phyloP scores from a whole-genome alignment of 1,139 yeast species.

The Zhuliangozyma blackwelliae region DNA sequence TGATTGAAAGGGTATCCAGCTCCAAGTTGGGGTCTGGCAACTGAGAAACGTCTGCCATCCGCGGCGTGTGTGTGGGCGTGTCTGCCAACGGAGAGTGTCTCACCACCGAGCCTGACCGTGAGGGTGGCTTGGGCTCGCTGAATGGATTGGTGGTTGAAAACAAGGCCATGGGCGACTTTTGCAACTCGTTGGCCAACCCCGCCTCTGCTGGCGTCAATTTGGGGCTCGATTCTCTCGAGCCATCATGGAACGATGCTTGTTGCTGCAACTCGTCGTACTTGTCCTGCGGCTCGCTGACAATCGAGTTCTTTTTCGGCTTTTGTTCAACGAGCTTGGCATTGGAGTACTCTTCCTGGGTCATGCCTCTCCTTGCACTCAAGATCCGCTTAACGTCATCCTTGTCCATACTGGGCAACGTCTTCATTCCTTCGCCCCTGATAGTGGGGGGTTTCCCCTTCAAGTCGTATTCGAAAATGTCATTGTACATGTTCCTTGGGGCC shows the following conservation, averaged over 20 bases:
- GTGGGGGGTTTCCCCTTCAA: slow-evolving; percentile 28
- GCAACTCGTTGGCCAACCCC: slow-evolving; percentile 3
- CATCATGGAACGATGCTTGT: slow-evolving; percentile 39
- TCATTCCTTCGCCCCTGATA: slow-evolving; percentile 38
- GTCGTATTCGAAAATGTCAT: slow-evolving; percentile 36
- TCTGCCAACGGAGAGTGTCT: slow-evolving; percentile 11
- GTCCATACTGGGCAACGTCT: slow-evolving; percentile 46
- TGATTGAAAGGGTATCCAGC: slow-evolving; percentile 19
- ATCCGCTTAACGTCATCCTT: slow-evolving; percentile 43
- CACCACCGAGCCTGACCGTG: slow-evolving; percentile 24
- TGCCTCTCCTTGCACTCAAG: slow-evolving; percentile 34
- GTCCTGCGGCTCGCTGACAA: slow-evolving; percentile 26
- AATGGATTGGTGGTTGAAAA: slow-evolving; percentile 14
- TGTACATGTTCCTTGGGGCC: slow-evolving; percentile 37
- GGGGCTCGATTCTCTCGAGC: slow-evolving; percentile 27
- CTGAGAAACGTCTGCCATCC: slow-evolving; percentile 11
- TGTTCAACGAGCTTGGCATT: slow-evolving; percentile 31
- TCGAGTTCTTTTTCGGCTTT: slow-evolving; percentile 23
- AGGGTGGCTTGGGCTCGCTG: slow-evolving; percentile 24
- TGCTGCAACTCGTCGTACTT: slow-evolving; percentile 33
- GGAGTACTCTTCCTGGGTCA: slow-evolving; percentile 42
- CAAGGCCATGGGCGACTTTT: slow-evolving; percentile 32
- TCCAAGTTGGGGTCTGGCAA: slow-evolving; percentile 40
- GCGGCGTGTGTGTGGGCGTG: slow-evolving; percentile 15
- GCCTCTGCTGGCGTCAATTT: slow-evolving; percentile 1